Conservation (phyloP, 2,329 filamentous ascomycete genomes). For the Zymoseptoria pseudotritici region DNA sequence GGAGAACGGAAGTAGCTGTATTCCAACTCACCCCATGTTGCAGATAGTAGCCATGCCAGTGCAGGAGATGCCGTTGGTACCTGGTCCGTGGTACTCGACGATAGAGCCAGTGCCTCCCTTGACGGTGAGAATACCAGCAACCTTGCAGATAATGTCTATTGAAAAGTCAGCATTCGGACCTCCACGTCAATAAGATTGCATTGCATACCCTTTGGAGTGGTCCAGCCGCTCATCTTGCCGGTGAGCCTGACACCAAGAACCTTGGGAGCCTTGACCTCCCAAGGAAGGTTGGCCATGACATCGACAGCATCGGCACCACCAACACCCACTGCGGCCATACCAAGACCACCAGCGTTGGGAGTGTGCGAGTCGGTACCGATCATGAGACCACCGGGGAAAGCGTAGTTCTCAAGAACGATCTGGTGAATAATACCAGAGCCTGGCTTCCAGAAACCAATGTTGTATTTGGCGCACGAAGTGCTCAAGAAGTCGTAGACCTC, state of each 20-base stretch:
- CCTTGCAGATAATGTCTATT: slow-evolving; percentile 89
- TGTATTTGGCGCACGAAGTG: slow-evolving; percentile 93
- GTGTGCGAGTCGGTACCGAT: slow-evolving; percentile 98
- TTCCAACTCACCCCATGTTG: slow-evolving; percentile 30
- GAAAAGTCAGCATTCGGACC: slow-evolving; percentile 5
- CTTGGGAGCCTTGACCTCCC: slow-evolving; percentile 98
- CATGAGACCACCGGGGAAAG: slow-evolving; percentile 94
- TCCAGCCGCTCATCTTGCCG: slow-evolving; percentile 83
- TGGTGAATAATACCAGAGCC: slow-evolving; percentile 99
- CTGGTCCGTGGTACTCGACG: slow-evolving; percentile 47
- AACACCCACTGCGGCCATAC: slow-evolving; percentile 87
- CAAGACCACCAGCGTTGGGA: slow-evolving; percentile 91
- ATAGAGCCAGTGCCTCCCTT: slow-evolving; percentile 87
- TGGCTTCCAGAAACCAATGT: slow-evolving; percentile 99
- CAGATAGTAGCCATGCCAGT: slow-evolving; percentile 85
- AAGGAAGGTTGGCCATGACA: slow-evolving; percentile 93
- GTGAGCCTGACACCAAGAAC: slow-evolving; percentile 94
- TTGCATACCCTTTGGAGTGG: slow-evolving; percentile 73
- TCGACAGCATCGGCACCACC: slow-evolving; percentile 98
- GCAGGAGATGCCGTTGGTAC: slow-evolving; percentile 64
- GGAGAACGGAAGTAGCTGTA: background rate
- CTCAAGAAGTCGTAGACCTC: slow-evolving; percentile 98
- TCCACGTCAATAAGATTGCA: background rate
- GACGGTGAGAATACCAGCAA: slow-evolving; percentile 92
- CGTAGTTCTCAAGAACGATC: slow-evolving; percentile 97